These are phyloP conservation scores for Avena sativa DNA, from an alignment of 176 grass and related monocot species.

Conservation along the genomic window DNA sequence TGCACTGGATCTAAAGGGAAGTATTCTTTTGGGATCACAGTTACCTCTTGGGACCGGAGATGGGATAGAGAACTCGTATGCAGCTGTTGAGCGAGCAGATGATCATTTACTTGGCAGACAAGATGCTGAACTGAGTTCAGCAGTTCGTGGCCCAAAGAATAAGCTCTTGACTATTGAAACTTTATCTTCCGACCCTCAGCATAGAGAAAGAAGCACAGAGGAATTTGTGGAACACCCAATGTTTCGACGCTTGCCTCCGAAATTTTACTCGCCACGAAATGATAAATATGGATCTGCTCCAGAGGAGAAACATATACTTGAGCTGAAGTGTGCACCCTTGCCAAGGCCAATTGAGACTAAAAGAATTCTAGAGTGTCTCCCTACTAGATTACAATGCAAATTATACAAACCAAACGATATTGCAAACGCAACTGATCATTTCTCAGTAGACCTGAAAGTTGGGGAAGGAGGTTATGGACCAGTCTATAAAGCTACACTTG, in stretches of 20 bases:
- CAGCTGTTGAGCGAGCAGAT: constrained; percentile 25
- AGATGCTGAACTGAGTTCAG: constrained; percentile 41
- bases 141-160: constrained; percentile 34
- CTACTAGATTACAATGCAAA: constrained; percentile 61
- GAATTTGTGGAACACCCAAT: constrained; percentile 35
- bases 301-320: constrained; percentile 39
- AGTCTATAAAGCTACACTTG: constrained; percentile 79
- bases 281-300: constrained; percentile 14
- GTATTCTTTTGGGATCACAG: constrained; percentile 27
- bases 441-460: constrained; percentile 60
- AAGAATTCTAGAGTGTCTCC: constrained; percentile 66
- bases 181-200: constrained; percentile 36
- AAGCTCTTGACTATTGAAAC: constrained; percentile 37
- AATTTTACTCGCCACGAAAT: constrained; percentile 46
- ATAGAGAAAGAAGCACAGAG: constrained; percentile 33
- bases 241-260: constrained; percentile 47
- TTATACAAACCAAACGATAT: constrained; percentile 68
- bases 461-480: constrained; percentile 94
- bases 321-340: constrained; percentile 39
- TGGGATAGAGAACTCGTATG: constrained; percentile 35
- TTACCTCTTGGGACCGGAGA: not conserved
- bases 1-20: constrained; percentile 34
- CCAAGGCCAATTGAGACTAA: constrained; percentile 55
- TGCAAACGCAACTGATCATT: constrained; percentile 47
- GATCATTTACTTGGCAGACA: constrained; percentile 17